Evolutionary conservation across 2,329 filamentous ascomycete species (phyloP), one percentile per base, ranked within the genome.

Genomic region (Clarireedia hainanense): DNA sequence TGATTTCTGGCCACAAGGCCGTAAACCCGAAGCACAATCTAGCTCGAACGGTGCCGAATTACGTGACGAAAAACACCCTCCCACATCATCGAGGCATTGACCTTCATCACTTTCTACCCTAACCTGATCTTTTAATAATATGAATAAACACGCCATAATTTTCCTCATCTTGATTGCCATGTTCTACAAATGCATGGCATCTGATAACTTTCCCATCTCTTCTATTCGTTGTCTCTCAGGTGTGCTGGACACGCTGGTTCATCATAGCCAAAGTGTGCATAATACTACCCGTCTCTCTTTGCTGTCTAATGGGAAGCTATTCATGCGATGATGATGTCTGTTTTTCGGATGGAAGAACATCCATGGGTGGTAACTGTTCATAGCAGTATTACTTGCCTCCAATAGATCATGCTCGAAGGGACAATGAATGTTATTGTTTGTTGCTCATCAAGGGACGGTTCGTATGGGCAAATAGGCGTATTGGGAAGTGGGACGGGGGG

Each of bases 1-100:
- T 69, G 94, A 99, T 74, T 99, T 99, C 76, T 99, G 92, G 92
- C 66, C 63, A 45, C 61, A 66, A 39, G 68, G 66, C 42, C 63
- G 65, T 39, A 66, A 65, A 42, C 67, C 64, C 50, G 65, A 69
- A 50, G 50, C 58, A 23, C 62, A 62, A 51, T 52, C 57, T n/a
- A 34, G 57, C 23, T 50, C 58, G 23, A 50, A 59, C 6, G 52
- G 55, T 50, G 27, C 47, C 4, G 61, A 65, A 15, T 46, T 59
- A 30, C 57, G 59, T n/a, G 52, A 54, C 20, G 61, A 65, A 15
- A 49, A 47, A 47, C 59, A 57, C 56, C 62, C 58, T 42, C 58
- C 57, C 42, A 65, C 64, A 34, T 63, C 64, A 9, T 65, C 64
- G 9, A 60, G 65, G 43, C 63, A 65, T 46, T 68, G 56, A 63